Base-by-base conservation (phyloP, 2,329 filamentous ascomycete species). In the Exophiala dermatitidis region DNA sequence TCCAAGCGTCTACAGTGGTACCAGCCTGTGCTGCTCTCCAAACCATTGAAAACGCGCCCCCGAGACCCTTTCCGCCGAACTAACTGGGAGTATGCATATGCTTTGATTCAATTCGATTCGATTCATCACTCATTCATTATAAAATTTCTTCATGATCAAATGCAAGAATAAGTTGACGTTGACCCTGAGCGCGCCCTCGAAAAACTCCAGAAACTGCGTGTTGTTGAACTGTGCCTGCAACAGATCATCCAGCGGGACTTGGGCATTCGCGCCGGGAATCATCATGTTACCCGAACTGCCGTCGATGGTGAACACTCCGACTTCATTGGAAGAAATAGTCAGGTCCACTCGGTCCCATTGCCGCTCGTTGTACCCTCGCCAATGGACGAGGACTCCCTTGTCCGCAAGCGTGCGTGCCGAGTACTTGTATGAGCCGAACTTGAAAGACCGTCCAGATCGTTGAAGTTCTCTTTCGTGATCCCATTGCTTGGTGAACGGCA, bases 141-240 rank as follows among this genome's bases (percentile, higher is more conserved):
- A 98, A 71, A 98, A 98, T 78, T 98, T 98, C 81, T 94, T 95
- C 77, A 97, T 97, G 63, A 98, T 81, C 70, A 97, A 77, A 78
- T 98, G 93, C 76, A 98, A 77, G 73, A 98, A 82, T 66, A 98
- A 71, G 74, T 98, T 98, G 66, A 98, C 93, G 70, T 97, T 97
- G 66, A 98, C 80, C 71, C 86, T 85, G 67, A 96, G 77, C 59
- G 79, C 81, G 50, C 85, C 84, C 68, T 94, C 89, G 66, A 98
- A 98, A 56, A 97, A 77, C 66, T 88, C 90, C 82, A 97, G 90
- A 69, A 95, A 95, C 72, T 96, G 90, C 64, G 90, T 88, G 62
- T 93, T 90, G 71, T 97, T 93, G 69, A 96, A 98, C 72, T 98
- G 94, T 48, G 93, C 91, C 72, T 96, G 90, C 65, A 98, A 76